phyloP scores from a whole-genome alignment of 176 grass and related monocot species.

The Phoenix dactylifera region DNA sequence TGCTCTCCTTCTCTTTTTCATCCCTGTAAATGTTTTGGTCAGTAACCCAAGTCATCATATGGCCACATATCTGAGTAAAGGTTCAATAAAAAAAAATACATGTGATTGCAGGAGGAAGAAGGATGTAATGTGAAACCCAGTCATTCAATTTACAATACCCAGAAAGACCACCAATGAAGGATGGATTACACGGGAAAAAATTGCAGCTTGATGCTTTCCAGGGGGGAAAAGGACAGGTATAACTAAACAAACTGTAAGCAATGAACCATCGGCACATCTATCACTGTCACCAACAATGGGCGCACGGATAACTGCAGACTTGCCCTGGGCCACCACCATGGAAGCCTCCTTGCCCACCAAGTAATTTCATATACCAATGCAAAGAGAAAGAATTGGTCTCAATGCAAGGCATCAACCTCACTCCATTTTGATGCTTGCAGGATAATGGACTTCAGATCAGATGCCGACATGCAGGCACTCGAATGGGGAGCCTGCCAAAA shows the following conservation, averaged over 20 bases:
- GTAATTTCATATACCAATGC: not conserved
- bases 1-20: not conserved
- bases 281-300: not conserved
- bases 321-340: too few species aligned
- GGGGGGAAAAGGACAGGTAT: not conserved
- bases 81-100: too few species aligned
- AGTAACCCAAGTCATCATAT: too few species aligned
- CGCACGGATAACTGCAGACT: not conserved
- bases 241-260: constrained; percentile 6
- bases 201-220: constrained; percentile 2
- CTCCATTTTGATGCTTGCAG: not conserved
- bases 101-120: not conserved
- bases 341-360: not conserved
- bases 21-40: too few species aligned
- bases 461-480: not conserved
- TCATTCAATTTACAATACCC: constrained; percentile 5
- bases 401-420: not conserved
- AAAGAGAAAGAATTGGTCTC: constrained; percentile 1
- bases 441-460: too few species aligned
- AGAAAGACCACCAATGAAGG: constrained; percentile 57
- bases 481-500: constrained; percentile 1
- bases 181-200: constrained; percentile 45
- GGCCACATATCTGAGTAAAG: too few species aligned
- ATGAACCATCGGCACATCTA: constrained; percentile 1
- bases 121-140: not conserved